Evolutionary conservation across 2,329 filamentous ascomycete genomes (phyloP), one percentile per base, ranked within the genome.

Genomic region (Epicoccum sorghinum): DNA sequence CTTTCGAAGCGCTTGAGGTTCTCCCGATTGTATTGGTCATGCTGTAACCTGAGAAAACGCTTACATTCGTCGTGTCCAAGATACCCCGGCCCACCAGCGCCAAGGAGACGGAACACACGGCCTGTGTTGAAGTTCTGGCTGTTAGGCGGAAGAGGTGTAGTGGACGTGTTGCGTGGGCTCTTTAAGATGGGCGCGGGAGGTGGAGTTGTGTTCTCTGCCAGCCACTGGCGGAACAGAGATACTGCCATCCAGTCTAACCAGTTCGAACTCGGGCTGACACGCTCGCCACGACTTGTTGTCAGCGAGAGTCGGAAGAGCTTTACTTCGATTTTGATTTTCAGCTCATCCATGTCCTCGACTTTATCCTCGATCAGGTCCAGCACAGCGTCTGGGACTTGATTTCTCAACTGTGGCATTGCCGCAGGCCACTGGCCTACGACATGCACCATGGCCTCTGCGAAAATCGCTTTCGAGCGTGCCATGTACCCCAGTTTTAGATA

Each of bases 291-390:
- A 9, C 86, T 84, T 18, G 89, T 96, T 4, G 86, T 90, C 7
- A 97, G 81, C 0, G 84, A 90, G 6, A 97, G 79, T 9, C 92
- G 85, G 76, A 96, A 96, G 10, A 98, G 83, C 48, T 89, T 88
- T 18, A 87, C 86, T 70, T 97, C 93, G 22, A 95, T 84, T 25
- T 89, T 87, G 32, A 86, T 83, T 58, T 96, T 90, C 7, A 87
- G 82, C 67, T 97, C 92, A 59, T 92, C 89, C 14, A 97, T 81
- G 73, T 97, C 93, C 64, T 96, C 91, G 4, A 95, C 91, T 75
- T 97, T 97, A 76, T 97, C 92, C 73, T 96, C 91, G 58, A 97
- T 96, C 32, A 97, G 82, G 63, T 97, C 92, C 8, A 97, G 80
- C 0, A 97, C 91, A 0, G 84, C 74, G 24, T 88, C 85, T 0